Percentiles rank a stretch among this genome's conserved stretches.
Evolutionary conservation across 768 basidiomycete genomes (phyloP).

Genomic region (Mycena filopes): DNA sequence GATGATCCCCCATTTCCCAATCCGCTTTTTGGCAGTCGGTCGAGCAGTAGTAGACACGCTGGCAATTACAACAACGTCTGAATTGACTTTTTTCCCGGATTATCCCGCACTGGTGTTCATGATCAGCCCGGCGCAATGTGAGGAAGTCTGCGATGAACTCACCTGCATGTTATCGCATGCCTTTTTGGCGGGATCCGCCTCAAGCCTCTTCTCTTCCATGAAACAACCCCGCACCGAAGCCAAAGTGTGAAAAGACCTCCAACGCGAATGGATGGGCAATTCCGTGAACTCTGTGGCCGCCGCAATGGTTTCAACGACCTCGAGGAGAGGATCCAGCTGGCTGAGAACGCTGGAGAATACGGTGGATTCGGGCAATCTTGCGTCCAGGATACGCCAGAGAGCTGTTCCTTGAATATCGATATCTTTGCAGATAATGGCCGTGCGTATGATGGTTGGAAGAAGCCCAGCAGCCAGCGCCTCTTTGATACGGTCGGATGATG

Average conservation of each 20-base stretch:
- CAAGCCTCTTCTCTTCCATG: too few relatives aligned
- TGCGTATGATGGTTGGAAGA: background rate
- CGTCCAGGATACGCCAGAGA: background rate
- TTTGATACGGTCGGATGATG: background rate
- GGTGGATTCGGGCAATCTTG: background rate
- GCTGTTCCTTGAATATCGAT: background rate
- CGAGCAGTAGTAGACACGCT: background rate
- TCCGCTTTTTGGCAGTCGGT: background rate
- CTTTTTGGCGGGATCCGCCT: background rate
- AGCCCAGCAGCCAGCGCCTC: background rate
- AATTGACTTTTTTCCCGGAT: background rate
- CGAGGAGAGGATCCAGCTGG: background rate
- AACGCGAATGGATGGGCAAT: too few relatives aligned
- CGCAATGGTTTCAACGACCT: too few relatives aligned
- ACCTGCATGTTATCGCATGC: background rate
- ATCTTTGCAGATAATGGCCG: background rate
- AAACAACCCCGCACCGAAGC: too few relatives aligned
- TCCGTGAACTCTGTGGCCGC: too few relatives aligned
- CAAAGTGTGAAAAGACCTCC: too few relatives aligned
- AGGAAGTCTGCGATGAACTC: background rate
- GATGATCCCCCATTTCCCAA: background rate
- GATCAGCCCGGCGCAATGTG: background rate
- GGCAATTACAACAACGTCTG: background rate
- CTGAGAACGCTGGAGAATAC: background rate
- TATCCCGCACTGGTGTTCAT: background rate